phyloP scores from a whole-genome alignment of 2,329 filamentous ascomycete genomes.

The Trichoderma breve region DNA sequence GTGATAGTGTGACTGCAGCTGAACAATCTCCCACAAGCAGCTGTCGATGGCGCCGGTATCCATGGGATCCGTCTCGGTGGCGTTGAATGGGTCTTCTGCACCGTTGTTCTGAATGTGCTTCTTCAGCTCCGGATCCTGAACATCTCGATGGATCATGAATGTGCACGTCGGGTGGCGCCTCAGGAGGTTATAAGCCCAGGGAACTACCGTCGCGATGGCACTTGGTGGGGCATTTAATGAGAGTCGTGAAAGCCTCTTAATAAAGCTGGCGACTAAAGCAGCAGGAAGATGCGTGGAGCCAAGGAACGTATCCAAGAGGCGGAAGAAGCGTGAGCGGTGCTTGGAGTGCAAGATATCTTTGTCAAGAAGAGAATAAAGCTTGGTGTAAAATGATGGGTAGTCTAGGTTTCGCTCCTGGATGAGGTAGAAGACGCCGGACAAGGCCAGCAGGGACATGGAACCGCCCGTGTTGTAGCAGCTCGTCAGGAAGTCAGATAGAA shows the following conservation, averaged over 20 bases:
- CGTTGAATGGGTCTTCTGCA: constrained; percentile 70
- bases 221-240: constrained; percentile 85
- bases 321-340: constrained; percentile 89
- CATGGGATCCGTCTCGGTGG: constrained; percentile 76
- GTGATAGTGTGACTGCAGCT: constrained; percentile 89
- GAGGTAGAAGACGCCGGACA: constrained; percentile 92
- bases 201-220: constrained; percentile 83
- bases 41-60: constrained; percentile 85
- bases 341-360: constrained; percentile 86
- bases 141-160: constrained; percentile 89
- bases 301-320: constrained; percentile 86
- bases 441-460: constrained; percentile 78
- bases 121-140: constrained; percentile 56
- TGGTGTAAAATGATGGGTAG: constrained; percentile 90
- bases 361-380: constrained; percentile 91
- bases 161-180: constrained; percentile 87
- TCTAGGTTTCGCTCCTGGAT: constrained; percentile 93
- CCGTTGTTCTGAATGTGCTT: constrained; percentile 60
- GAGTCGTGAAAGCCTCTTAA: constrained; percentile 86
- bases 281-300: constrained; percentile 89
- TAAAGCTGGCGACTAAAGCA: constrained; percentile 86
- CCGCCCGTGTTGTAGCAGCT: constrained; percentile 87
- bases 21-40: constrained; percentile 91
- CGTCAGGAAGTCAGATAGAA: constrained; percentile 95
- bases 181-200: constrained; percentile 93